Evolutionary conservation across 768 basidiomycete genomes (phyloP).

Genomic region (Cystofilobasidium ferigula): DNA sequence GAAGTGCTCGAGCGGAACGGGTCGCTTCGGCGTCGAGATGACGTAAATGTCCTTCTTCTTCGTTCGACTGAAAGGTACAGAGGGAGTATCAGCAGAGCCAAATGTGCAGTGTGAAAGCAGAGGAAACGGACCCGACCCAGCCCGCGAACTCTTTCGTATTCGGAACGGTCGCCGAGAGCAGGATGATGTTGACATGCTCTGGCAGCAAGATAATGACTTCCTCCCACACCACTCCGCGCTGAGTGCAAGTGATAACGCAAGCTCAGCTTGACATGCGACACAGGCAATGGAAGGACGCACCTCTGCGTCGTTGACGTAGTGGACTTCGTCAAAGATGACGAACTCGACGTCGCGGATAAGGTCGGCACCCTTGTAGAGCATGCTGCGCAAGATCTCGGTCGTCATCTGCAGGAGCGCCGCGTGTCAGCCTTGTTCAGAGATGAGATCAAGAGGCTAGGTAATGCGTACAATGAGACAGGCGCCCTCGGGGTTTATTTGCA

Average conservation of each 20-base stretch:
- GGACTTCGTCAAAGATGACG: slow-evolving; percentile 98
- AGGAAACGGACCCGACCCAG: slow-evolving; percentile 78
- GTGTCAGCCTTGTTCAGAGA: background rate
- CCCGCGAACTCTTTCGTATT: slow-evolving; percentile 97
- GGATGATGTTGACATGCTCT: slow-evolving; percentile 93
- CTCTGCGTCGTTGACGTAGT: slow-evolving; percentile 98
- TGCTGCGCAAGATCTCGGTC: slow-evolving; percentile 84
- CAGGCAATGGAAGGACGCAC: slow-evolving; percentile 41
- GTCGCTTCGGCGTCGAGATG: slow-evolving; percentile 88
- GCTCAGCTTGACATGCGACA: slow-evolving; percentile 37
- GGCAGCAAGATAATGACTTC: slow-evolving; percentile 99
- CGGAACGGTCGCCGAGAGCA: slow-evolving; percentile 92
- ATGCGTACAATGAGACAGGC: slow-evolving; percentile 82
- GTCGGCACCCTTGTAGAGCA: slow-evolving; percentile 98
- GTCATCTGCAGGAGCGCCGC: slow-evolving; percentile 35
- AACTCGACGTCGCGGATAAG: slow-evolving; percentile 97
- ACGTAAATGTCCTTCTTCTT: slow-evolving; percentile 99
- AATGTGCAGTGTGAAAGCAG: background rate
- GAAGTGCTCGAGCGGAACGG: slow-evolving; percentile 93
- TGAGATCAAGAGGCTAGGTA: background rate
- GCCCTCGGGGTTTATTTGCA: slow-evolving; percentile 97
- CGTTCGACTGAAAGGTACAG: slow-evolving; percentile 56
- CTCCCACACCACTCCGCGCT: slow-evolving; percentile 99
- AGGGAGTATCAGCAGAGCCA: background rate
- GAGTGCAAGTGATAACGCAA: no score